These are phyloP conservation scores for Typha latifolia DNA, from an alignment of 176 grass and related monocot genomes.

Conservation along the genomic window DNA sequence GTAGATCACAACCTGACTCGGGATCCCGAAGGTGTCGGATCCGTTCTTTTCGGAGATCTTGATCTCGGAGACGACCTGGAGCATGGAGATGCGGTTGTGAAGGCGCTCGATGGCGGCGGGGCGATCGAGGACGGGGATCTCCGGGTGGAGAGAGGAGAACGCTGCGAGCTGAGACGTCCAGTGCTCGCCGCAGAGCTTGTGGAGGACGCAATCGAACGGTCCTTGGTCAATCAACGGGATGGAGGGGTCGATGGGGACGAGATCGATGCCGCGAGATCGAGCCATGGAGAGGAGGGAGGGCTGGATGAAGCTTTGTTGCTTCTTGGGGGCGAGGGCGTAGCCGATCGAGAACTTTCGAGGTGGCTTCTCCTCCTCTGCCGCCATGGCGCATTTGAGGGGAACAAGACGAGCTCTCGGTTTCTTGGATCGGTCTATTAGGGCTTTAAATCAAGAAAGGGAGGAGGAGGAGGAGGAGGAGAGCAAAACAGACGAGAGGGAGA, in stretches of 20 bases:
- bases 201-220: slow-evolving; percentile 76
- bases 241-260: slow-evolving; percentile 50
- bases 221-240: slow-evolving; percentile 58
- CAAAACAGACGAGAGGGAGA: not conserved
- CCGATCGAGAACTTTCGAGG: slow-evolving; percentile 31
- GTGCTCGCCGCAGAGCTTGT: slow-evolving; percentile 64
- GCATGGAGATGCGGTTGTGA: slow-evolving; percentile 96
- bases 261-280: slow-evolving; percentile 42
- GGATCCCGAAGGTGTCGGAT: slow-evolving; percentile 69
- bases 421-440: not conserved
- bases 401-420: not conserved
- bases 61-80: slow-evolving; percentile 86
- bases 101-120: slow-evolving; percentile 75
- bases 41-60: slow-evolving; percentile 27
- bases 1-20: slow-evolving; percentile 76
- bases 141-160: slow-evolving; percentile 43
- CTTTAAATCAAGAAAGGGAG: not conserved
- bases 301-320: slow-evolving; percentile 85
- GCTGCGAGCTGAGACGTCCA: slow-evolving; percentile 70
- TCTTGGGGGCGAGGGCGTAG: slow-evolving; percentile 83
- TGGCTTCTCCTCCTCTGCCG: not conserved
- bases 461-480: not conserved
- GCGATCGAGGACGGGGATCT: slow-evolving; percentile 53
- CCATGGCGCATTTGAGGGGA: not conserved
- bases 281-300: slow-evolving; percentile 46